Evolutionary conservation across 306 rosid genomes (phyloP).

Genomic region (Acacia acuminata): DNA sequence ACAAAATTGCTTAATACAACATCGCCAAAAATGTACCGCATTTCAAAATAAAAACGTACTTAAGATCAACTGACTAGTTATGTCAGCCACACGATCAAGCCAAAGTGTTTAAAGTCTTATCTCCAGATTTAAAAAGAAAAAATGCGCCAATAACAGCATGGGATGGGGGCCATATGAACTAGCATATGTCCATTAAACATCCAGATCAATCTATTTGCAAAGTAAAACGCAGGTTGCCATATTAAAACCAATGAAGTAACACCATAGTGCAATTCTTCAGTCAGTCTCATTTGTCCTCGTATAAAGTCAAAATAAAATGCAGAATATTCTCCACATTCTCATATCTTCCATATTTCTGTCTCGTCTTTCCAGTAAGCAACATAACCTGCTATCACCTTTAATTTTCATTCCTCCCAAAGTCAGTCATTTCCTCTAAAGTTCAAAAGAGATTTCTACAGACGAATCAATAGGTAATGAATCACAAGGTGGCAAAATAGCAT

Average conservation of each 20-base stretch:
- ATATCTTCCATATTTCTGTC: background rate
- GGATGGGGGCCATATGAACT: constrained; percentile 4
- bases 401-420: background rate
- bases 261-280: background rate
- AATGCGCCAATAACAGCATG: background rate
- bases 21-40: background rate
- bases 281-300: background rate
- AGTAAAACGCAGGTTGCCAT: background rate
- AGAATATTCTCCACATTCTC: background rate
- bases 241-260: background rate
- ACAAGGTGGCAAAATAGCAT: no score
- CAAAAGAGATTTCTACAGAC: no score
- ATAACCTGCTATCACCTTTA: background rate
- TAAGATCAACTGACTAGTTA: background rate
- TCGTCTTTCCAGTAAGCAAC: background rate
- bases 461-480: no score
- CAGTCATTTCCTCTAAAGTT: background rate
- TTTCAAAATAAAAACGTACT: background rate
- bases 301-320: background rate
- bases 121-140: background rate
- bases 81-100: background rate
- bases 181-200: background rate
- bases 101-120: background rate
- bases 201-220: background rate
- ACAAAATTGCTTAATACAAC: background rate